Conservation (phyloP, 176 grass and related monocot species). For the Raddia guianensis region DNA sequence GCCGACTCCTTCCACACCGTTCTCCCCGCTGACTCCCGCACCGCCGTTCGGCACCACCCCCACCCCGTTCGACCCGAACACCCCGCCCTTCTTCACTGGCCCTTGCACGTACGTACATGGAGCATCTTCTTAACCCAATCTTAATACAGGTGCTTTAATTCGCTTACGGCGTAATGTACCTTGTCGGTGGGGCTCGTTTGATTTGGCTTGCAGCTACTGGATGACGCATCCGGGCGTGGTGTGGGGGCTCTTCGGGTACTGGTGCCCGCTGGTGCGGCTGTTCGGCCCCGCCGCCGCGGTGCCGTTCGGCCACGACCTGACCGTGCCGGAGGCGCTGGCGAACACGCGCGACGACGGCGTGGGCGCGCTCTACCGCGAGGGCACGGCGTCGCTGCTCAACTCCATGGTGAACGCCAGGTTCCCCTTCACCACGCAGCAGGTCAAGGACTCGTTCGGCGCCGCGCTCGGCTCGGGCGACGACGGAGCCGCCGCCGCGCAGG, state of each 20-base stretch:
- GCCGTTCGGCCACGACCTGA: conserved; percentile 66
- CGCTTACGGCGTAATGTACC: not conserved
- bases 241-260: conserved; percentile 68
- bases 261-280: conserved; percentile 57
- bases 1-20: conserved; percentile 40
- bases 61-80: conserved; percentile 75
- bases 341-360: conserved; percentile 69
- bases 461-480: conserved; percentile 50
- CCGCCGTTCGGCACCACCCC: conserved; percentile 52
- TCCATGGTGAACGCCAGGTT: conserved; percentile 68
- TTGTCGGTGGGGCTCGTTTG: not conserved
- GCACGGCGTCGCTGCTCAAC: conserved; percentile 82
- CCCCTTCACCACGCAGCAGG: conserved; percentile 62
- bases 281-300: conserved; percentile 54
- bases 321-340: conserved; percentile 65
- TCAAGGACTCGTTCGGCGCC: conserved; percentile 64
- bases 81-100: conserved; percentile 54
- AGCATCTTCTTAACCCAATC: not conserved
- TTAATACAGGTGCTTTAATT: not conserved
- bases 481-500: conserved; percentile 52
- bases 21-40: conserved; percentile 53
- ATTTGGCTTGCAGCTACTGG: conserved; percentile 65
- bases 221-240: conserved; percentile 63
- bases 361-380: conserved; percentile 77
- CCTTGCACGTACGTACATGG: conserved; percentile 60